Evolutionary conservation across 768 basidiomycete genomes (phyloP).

Genomic region (Holtermannia corniformis): DNA sequence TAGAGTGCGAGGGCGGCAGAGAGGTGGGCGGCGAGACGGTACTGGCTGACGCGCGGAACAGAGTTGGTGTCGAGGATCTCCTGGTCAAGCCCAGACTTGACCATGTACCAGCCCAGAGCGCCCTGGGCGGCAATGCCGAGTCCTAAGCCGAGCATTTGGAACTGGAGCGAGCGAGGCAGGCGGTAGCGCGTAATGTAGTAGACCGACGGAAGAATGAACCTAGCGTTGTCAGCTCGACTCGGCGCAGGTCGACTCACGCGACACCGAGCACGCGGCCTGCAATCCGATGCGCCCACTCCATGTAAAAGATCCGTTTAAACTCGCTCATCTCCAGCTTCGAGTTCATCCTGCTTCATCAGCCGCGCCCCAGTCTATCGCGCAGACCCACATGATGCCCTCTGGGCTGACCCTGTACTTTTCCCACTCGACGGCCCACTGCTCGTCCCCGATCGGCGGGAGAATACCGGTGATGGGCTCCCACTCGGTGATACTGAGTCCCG

Average conservation of each 20-base stretch:
- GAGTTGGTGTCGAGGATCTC: constrained; percentile 67
- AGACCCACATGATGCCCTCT: constrained; percentile 82
- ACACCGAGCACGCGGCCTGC: constrained; percentile 63
- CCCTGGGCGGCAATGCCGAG: constrained; percentile 84
- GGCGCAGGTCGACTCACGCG: constrained; percentile 22
- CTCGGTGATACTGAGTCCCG: constrained; percentile 94
- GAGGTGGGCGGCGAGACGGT: constrained; percentile 88
- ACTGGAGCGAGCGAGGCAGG: constrained; percentile 55
- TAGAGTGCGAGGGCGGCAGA: constrained; percentile 88
- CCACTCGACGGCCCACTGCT: constrained; percentile 79
- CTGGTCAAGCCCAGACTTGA: constrained; percentile 85
- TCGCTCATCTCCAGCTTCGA: constrained; percentile 74
- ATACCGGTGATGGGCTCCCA: constrained; percentile 89
- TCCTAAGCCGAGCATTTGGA: constrained; percentile 62
- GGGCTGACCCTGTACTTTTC: constrained; percentile 85
- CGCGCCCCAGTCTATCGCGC: not conserved
- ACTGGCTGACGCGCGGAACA: constrained; percentile 92
- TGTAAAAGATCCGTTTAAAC: constrained; percentile 93
- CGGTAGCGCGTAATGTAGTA: constrained; percentile 68
- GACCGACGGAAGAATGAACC: constrained; percentile 71
- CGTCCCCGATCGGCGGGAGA: constrained; percentile 65
- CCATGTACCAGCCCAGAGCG: constrained; percentile 97
- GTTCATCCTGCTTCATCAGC: constrained; percentile 58
- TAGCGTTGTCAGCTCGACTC: constrained; percentile 44
- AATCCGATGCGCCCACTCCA: constrained; percentile 96